phyloP scores from a whole-genome alignment of 1,284 basidiomycete species.

The Austroboletus novae-zelandiae region DNA sequence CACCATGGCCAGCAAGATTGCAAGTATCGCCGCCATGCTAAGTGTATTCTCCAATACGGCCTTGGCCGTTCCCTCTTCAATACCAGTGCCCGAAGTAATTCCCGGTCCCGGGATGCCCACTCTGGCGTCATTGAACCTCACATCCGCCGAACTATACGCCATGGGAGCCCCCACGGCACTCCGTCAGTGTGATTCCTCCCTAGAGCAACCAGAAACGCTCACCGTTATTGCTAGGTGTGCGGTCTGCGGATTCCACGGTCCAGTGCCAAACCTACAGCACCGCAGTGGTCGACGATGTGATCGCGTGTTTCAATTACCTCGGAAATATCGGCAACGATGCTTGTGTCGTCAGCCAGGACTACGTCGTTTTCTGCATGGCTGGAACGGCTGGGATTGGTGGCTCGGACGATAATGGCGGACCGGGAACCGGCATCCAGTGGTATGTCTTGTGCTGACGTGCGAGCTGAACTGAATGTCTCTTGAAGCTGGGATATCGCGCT shows the following conservation, averaged over 20 bases:
- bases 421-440: neutral
- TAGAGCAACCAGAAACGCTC: neutral
- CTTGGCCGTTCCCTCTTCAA: neutral
- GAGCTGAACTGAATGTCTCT: neutral
- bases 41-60: neutral
- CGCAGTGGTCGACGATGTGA: neutral
- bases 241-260: neutral
- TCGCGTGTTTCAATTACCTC: constrained; percentile 1
- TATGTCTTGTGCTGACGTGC: neutral
- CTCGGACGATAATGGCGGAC: neutral
- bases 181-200: neutral
- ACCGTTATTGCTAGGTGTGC: neutral
- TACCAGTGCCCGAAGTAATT: neutral
- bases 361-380: neutral
- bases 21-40: neutral
- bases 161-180: neutral
- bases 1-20: neutral
- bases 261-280: constrained; percentile 1
- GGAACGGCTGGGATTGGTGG: neutral
- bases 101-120: neutral
- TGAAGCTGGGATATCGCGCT: neutral
- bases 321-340: neutral
- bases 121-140: neutral
- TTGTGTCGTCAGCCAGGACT: neutral
- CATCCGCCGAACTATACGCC: neutral